These are phyloP conservation scores for Wickerhamomyces subpelliculosus DNA, from an alignment of 805 yeast species.

Conservation along the genomic window DNA sequence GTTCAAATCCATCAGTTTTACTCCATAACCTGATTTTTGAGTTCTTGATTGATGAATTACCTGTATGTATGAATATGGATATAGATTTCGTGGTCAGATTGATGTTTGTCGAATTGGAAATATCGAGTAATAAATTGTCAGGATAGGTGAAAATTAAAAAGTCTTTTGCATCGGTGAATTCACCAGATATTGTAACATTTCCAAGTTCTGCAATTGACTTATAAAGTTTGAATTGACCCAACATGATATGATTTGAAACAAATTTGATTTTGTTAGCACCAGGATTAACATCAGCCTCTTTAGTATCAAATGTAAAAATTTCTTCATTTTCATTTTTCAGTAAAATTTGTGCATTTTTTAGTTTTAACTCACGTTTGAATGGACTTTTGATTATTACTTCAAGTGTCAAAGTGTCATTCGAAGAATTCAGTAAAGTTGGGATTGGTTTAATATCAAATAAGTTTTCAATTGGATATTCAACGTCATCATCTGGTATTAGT, in stretches of 20 bases:
- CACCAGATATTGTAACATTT: slow-evolving; percentile 20
- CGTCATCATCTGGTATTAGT: background rate
- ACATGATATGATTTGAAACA: slow-evolving; percentile 21
- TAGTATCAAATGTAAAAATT: slow-evolving; percentile 2
- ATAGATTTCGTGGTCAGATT: slow-evolving; percentile 12
- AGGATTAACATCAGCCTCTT: background rate
- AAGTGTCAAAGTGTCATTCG: slow-evolving; percentile 21
- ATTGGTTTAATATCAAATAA: slow-evolving; percentile 21
- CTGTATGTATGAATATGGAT: slow-evolving; percentile 10
- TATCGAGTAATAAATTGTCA: slow-evolving; percentile 13
- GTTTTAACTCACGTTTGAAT: slow-evolving; percentile 20
- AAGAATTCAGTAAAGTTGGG: slow-evolving; percentile 21
- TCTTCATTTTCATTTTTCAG: slow-evolving; percentile 10
- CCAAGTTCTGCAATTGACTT: slow-evolving; percentile 20
- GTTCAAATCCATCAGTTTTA: background rate
- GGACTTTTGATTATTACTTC: slow-evolving; percentile 22
- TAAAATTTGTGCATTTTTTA: slow-evolving; percentile 18
- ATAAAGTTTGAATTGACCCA: slow-evolving; percentile 29
- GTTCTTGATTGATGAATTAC: slow-evolving; percentile 2
- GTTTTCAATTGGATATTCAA: slow-evolving; percentile 7
- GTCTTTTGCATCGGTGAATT: background rate
- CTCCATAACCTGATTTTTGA: slow-evolving; percentile 4
- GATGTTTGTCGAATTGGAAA: slow-evolving; percentile 12
- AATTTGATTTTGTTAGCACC: slow-evolving; percentile 12
- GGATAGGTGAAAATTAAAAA: slow-evolving; percentile 8